A percentile compares a stretch with the other conserved stretches of the same genome.
Evolutionary conservation across 2,329 filamentous ascomycete genomes (phyloP).

Genomic region (Colletotrichum incanum): DNA sequence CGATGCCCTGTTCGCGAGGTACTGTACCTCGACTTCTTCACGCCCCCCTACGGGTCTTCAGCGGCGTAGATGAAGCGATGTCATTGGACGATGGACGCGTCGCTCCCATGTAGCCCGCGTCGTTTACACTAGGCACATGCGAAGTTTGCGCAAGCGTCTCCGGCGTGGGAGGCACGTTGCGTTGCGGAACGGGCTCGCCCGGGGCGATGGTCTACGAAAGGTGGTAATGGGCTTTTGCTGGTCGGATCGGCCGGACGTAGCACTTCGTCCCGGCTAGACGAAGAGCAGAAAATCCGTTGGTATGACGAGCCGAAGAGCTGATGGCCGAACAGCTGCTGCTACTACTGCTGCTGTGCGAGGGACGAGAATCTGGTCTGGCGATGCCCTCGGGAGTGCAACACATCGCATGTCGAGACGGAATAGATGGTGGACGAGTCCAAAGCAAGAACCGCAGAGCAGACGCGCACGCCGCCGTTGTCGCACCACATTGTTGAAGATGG

Average conservation of each 20-base stretch:
- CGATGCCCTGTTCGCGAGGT: constrained; percentile 6
- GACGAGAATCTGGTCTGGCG: background rate
- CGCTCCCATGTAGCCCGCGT: constrained; percentile 13
- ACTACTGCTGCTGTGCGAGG: constrained; percentile 20
- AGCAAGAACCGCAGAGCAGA: background rate
- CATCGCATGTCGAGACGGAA: background rate
- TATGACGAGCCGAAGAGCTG: background rate
- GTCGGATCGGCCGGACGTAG: constrained; percentile 18
- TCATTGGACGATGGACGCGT: background rate
- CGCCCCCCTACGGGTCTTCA: constrained; percentile 8
- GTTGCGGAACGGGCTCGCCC: constrained; percentile 29
- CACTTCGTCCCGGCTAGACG: background rate
- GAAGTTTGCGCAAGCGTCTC: constrained; percentile 13
- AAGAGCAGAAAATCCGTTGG: background rate
- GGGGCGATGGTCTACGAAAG: background rate
- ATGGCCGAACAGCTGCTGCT: background rate
- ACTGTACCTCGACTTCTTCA: constrained; percentile 24
- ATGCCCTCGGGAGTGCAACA: background rate
- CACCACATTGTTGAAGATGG: constrained; percentile 3
- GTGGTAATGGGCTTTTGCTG: background rate
- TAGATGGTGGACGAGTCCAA: background rate
- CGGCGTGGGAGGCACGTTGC: constrained; percentile 32
- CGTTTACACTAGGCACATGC: constrained; percentile 9
- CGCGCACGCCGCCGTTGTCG: background rate
- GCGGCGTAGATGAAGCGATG: background rate